Evolutionary conservation across 768 basidiomycete species (phyloP).

Genomic region (Trametes cingulata): DNA sequence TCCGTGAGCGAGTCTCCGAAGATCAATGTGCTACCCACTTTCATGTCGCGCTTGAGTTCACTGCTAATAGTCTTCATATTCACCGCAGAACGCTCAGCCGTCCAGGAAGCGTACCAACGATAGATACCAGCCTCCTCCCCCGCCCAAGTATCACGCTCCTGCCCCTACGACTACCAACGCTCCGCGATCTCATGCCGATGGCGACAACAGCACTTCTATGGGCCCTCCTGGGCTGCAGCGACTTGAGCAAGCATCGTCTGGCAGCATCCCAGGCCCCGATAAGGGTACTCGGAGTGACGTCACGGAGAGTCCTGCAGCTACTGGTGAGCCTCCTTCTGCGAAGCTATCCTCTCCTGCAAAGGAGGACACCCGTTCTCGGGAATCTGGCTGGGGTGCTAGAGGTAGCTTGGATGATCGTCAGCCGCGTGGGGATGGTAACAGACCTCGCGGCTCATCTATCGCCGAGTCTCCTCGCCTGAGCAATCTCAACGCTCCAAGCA

Average conservation of each 20-base stretch:
- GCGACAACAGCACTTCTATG: not conserved
- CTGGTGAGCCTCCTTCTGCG: slow-evolving; percentile 33
- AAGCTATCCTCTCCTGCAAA: slow-evolving; percentile 27
- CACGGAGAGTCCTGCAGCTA: slow-evolving; percentile 1
- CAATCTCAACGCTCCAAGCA: not conserved
- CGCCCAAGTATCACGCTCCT: not conserved
- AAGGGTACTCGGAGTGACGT: slow-evolving; percentile 1
- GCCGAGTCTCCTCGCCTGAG: not conserved
- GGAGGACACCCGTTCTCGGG: slow-evolving; percentile 29
- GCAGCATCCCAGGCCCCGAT: not conserved
- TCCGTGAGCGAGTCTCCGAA: slow-evolving; percentile 16
- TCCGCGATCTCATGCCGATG: not conserved
- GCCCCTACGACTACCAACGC: not conserved
- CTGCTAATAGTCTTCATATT: not conserved
- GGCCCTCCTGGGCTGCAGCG: slow-evolving; percentile 5
- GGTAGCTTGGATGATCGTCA: slow-evolving; percentile 27
- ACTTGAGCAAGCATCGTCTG: not conserved
- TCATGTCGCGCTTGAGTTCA: no score
- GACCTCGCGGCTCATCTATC: slow-evolving; percentile 3
- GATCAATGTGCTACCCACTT: slow-evolving; percentile 1
- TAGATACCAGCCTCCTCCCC: not conserved
- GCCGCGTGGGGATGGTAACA: slow-evolving; percentile 20
- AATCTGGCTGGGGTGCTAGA: slow-evolving; percentile 26
- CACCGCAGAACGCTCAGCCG: not conserved
- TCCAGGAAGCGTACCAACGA: not conserved